These are phyloP conservation scores for Trypanosoma boissoni DNA, from an alignment of 208 protist genomes.

Conservation along the genomic window DNA sequence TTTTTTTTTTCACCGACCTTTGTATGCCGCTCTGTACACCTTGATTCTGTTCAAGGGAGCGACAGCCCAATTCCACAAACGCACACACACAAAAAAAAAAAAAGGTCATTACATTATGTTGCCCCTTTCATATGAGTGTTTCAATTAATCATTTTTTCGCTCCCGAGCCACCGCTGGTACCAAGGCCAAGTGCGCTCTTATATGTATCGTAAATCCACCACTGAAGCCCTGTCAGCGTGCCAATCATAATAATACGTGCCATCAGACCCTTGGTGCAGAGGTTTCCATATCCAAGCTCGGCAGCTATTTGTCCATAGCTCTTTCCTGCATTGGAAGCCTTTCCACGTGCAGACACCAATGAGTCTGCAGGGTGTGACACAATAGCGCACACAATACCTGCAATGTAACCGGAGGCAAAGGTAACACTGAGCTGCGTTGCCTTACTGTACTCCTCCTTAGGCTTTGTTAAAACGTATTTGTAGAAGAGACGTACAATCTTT, in stretches of 20 bases:
- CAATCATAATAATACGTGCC: slow-evolving; percentile 96
- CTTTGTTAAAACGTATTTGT: slow-evolving; percentile 87
- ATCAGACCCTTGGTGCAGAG: slow-evolving; percentile 90
- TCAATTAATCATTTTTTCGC: slow-evolving; percentile 15
- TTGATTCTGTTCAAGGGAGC: neutral
- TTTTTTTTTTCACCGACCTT: too few relatives aligned
- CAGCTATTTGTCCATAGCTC: slow-evolving; percentile 74
- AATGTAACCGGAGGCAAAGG: slow-evolving; percentile 93
- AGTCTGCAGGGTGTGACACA: slow-evolving; percentile 96
- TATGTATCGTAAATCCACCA: slow-evolving; percentile 93
- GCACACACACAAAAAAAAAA: slow-evolving; percentile 1
- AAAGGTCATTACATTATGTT: slow-evolving; percentile 12
- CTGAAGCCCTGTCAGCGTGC: slow-evolving; percentile 95
- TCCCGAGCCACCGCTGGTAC: slow-evolving; percentile 43
- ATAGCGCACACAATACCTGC: slow-evolving; percentile 94
- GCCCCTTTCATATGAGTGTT: slow-evolving; percentile 22
- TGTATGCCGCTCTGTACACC: too few relatives aligned
- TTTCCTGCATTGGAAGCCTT: slow-evolving; percentile 85
- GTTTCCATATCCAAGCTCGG: slow-evolving; percentile 81
- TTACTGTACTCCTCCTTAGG: slow-evolving; percentile 90
- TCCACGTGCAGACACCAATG: slow-evolving; percentile 90
- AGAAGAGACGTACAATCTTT: slow-evolving; percentile 79
- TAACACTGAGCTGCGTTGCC: slow-evolving; percentile 83
- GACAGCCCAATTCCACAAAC: neutral
- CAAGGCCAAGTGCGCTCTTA: slow-evolving; percentile 28